Evolutionary conservation across 2,329 filamentous ascomycete species (phyloP).

Genomic region (Colletotrichum godetiae): DNA sequence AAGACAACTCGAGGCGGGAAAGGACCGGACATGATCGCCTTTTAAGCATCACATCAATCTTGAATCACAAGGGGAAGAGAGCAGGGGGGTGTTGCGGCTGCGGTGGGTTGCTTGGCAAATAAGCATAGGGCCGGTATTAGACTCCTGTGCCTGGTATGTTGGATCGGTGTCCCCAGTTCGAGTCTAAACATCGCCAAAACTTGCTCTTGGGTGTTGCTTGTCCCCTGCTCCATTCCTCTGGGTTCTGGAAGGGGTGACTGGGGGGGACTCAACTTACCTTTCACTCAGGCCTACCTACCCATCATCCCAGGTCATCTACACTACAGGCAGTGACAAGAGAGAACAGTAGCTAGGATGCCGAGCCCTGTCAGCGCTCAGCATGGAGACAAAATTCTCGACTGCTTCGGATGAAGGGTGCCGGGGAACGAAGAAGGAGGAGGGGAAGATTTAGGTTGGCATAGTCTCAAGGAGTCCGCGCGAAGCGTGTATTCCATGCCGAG

Average conservation of each 20-base stretch:
- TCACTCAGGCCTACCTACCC: too few species aligned
- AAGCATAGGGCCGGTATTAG: not conserved
- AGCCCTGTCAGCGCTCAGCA: not conserved
- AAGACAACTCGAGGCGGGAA: not conserved
- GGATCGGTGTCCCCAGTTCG: not conserved
- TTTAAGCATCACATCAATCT: constrained; percentile 30
- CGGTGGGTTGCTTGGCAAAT: constrained; percentile 1
- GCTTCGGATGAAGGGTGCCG: constrained; percentile 17
- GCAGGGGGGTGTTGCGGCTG: not conserved
- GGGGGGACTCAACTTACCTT: not conserved
- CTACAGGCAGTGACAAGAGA: too few species aligned
- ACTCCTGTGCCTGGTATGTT: not conserved
- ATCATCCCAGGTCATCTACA: not conserved
- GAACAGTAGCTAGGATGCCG: not conserved
- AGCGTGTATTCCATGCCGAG: not conserved
- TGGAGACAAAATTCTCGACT: not conserved
- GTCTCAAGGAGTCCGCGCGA: constrained; percentile 21
- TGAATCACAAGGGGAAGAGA: not conserved
- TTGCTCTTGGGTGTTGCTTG: not conserved
- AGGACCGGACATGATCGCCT: constrained; percentile 23
- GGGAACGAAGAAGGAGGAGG: not conserved
- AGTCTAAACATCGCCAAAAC: constrained; percentile 32
- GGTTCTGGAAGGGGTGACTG: too few species aligned
- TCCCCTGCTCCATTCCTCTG: too few species aligned
- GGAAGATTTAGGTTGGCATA: not conserved